Base-by-base conservation (phyloP, 495 filamentous ascomycete species). In the Trypethelium eluteriae region DNA sequence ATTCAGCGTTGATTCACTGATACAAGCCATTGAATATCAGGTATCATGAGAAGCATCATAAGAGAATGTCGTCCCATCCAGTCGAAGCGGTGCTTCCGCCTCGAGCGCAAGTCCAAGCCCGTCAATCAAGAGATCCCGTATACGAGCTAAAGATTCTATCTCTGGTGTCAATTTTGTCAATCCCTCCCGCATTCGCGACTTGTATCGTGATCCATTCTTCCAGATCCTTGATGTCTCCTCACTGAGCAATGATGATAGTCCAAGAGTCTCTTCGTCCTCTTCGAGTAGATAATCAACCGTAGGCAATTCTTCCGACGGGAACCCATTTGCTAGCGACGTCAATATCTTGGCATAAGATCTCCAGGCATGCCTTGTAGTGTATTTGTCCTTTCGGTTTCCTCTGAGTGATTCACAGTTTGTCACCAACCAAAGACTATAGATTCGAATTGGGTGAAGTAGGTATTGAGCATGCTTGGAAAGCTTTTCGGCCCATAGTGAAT, bases 351-450 rank as follows among this genome's bases (percentile, higher is more conserved):
- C 85, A 69, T 90, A 91, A 4, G 85, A 84, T 71, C 84, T 87
- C 88, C 88, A 91, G 65, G 90, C 78, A 65, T 88, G 84, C 66
- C 82, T 83, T 32, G 85, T 25, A 25, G 25, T 82, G 67, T 88
- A 81, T 3, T 86, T 80, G 18, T 80, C 78, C 7, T 3, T 7
- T 7, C 7, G 53, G 32, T 59, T 76, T 67, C 79, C 72, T 62
- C 59, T 35, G 0, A 87, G 74, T 4, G 85, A 68, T 32, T 78
- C 68, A 70, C 80, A 78, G 66, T 83, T 81, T 32, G 78, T 76
- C 11, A 82, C 73, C 61, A 93, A 78, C 90, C 90, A 93, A 44
- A 81, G 84, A 73, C 87, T 88, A 73, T 92, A 92, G 50, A 90
- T 79, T 6, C 89, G 86, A 46, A 93, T 79, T 7, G 83, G 82